Percentiles rank a stretch among this genome's conserved stretches.
These are phyloP conservation scores for Ceratobasidium sp. DNA, from an alignment of 1,284 basidiomycete species.

Conservation along the genomic window DNA sequence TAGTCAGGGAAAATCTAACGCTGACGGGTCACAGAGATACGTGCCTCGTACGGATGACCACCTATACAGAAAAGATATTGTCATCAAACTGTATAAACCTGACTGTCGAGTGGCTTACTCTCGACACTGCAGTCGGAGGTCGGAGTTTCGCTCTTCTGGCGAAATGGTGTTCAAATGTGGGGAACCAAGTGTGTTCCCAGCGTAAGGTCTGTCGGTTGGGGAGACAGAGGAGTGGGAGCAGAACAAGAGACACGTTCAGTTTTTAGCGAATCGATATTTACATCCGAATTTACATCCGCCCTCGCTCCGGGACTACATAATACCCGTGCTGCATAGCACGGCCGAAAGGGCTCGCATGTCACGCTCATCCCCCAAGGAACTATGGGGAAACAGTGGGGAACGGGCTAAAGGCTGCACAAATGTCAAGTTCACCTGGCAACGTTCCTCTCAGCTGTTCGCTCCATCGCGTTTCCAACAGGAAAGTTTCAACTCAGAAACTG, in stretches of 20 bases:
- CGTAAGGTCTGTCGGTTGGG: neutral
- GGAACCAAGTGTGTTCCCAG: constrained; percentile 25
- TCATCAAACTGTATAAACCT: constrained; percentile 39
- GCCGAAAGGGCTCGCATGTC: constrained; percentile 17
- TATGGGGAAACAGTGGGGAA: neutral
- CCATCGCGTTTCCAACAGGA: neutral
- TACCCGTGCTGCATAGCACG: constrained; percentile 17
- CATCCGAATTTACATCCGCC: neutral
- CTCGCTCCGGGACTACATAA: constrained; percentile 14
- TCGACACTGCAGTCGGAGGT: constrained; percentile 83
- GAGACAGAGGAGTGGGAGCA: constrained; percentile 9
- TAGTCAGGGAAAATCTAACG: constrained; percentile 47
- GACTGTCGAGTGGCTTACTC: constrained; percentile 63
- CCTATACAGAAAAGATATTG: constrained; percentile 59
- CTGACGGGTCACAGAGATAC: constrained; percentile 49
- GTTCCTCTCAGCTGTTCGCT: neutral
- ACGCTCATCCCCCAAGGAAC: constrained; percentile 16
- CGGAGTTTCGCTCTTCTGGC: constrained; percentile 61
- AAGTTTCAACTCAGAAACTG: neutral
- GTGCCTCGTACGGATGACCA: constrained; percentile 81
- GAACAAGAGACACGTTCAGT: neutral
- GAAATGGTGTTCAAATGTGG: constrained; percentile 47
- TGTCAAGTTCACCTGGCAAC: neutral
- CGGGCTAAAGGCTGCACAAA: neutral
- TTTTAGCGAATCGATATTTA: constrained; percentile 30